Evolutionary conservation across 768 basidiomycete species (phyloP).

Genomic region (Boletus sp.): DNA sequence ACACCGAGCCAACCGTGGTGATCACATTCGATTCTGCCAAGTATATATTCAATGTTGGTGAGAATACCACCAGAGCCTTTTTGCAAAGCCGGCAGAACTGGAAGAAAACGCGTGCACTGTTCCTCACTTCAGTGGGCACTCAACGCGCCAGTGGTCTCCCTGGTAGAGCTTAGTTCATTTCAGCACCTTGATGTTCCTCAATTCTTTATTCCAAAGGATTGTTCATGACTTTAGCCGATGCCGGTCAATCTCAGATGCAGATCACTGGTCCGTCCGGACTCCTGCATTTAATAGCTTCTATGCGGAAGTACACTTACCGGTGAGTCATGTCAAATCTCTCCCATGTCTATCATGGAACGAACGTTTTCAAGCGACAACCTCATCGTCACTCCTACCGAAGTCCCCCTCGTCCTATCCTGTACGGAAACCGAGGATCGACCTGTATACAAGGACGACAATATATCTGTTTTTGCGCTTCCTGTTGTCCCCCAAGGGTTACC

Average conservation of each 20-base stretch:
- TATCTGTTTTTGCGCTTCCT: constrained; percentile 64
- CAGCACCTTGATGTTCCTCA: neutral
- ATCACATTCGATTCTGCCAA: constrained; percentile 74
- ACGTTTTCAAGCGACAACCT: constrained; percentile 45
- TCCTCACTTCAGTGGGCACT: constrained; percentile 64
- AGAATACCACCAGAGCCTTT: constrained; percentile 74
- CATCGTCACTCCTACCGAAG: constrained; percentile 44
- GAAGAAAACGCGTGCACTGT: constrained; percentile 65
- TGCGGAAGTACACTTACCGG: constrained; percentile 68
- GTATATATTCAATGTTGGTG: constrained; percentile 87
- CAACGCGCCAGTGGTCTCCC: constrained; percentile 68
- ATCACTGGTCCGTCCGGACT: constrained; percentile 73
- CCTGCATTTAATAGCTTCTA: constrained; percentile 65
- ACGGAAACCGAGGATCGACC: constrained; percentile 33
- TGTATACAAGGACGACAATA: constrained; percentile 57
- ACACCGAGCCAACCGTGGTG: constrained; percentile 78
- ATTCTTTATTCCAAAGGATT: constrained; percentile 45
- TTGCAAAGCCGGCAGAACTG: constrained; percentile 63
- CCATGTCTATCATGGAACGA: neutral
- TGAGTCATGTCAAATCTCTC: constrained; percentile 23
- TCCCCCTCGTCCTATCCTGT: constrained; percentile 28
- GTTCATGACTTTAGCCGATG: constrained; percentile 79
- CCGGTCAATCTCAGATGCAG: constrained; percentile 50
- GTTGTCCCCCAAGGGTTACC: constrained; percentile 30
- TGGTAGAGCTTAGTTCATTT: constrained; percentile 43